Base-by-base conservation (phyloP, 352 stramenopile genomes). In the Pythium pyrilobum region DNA sequence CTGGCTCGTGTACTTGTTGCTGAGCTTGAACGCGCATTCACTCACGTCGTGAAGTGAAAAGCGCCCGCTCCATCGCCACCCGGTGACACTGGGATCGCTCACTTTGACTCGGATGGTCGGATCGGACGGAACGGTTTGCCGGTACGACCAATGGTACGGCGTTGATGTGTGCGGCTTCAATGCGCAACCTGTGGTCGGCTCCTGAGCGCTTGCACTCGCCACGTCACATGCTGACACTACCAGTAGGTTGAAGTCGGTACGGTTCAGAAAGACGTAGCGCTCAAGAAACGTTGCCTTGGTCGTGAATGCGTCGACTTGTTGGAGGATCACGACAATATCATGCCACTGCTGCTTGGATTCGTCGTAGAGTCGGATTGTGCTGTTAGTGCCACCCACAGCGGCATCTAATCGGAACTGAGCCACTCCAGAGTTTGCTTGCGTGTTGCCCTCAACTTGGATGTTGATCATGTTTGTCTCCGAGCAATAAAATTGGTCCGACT, bases 11-110 rank as follows among this genome's bases (percentile, higher is more conserved):
- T 87, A 81, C 45, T 75, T 78, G 60, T 88, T 95, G 50, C 80
- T 91, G n/a, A 91, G 53, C 56, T 96, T 96, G 25, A 92, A 69
- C 16, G 84, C 78, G 18, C 78, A 89, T 54, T 94, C 85, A 34
- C 82, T 89, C 18, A 93, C 81, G 32, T 95, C 78, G 28, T 92
- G 78, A 0, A 95, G 60, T 1, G 81, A 91, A 16, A 96, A 74
- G 21, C 86, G 87, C 25, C 84, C 85, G 27, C 81, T 92, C 79
- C 82, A 95, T 28, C 81, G 63, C 66, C 77, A 93, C 0, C 73
- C 77, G 0, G 67, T 67, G 6, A 72, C 60, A 25, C 68, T 70
- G 6, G 50, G 52, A 4, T 68, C 62, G 4, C 59, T 62, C 4
- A 91, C 56, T 56, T 86, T 90, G 8, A 91, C 41, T 1, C 79